Evolutionary conservation across 768 basidiomycete genomes (phyloP).

Genomic region (Lactarius evosmus): DNA sequence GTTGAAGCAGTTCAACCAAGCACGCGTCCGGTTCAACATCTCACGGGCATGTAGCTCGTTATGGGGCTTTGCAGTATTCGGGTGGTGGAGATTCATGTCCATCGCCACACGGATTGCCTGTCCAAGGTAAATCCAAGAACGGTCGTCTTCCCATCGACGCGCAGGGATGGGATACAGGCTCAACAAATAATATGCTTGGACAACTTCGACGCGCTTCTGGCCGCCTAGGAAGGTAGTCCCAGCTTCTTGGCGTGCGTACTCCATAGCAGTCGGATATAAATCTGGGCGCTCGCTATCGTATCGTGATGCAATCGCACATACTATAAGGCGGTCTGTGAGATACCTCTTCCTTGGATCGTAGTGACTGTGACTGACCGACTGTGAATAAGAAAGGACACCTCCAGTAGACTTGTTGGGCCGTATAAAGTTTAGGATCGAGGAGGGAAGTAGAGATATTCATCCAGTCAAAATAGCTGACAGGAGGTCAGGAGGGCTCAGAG

Average conservation of each 20-base stretch:
- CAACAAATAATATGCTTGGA: conserved; percentile 76
- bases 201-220: conserved; percentile 79
- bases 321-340: conserved; percentile 36
- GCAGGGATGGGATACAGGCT: conserved; percentile 73
- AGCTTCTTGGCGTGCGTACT: conserved; percentile 71
- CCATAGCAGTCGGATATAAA: conserved; percentile 67
- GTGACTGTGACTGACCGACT: conserved; percentile 58
- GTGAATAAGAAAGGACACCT: conserved; percentile 92
- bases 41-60: conserved; percentile 85
- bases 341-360: background rate
- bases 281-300: conserved; percentile 67
- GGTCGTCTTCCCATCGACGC: conserved; percentile 83
- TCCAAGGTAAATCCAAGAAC: conserved; percentile 87
- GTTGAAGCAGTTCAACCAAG: conserved; percentile 91
- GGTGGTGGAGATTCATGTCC: conserved; percentile 86
- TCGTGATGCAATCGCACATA: conserved; percentile 86
- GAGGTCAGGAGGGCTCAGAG: conserved; percentile 4
- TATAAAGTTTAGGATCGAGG: conserved; percentile 80
- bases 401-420: conserved; percentile 74
- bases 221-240: conserved; percentile 72
- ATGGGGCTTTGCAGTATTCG: conserved; percentile 63
- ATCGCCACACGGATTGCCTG: conserved; percentile 84
- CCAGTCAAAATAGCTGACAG: conserved; percentile 48
- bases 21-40: conserved; percentile 84
- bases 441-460: conserved; percentile 83